These are phyloP conservation scores for Arthrinium puccinioides DNA, from an alignment of 2,329 filamentous ascomycete species.

Conservation along the genomic window DNA sequence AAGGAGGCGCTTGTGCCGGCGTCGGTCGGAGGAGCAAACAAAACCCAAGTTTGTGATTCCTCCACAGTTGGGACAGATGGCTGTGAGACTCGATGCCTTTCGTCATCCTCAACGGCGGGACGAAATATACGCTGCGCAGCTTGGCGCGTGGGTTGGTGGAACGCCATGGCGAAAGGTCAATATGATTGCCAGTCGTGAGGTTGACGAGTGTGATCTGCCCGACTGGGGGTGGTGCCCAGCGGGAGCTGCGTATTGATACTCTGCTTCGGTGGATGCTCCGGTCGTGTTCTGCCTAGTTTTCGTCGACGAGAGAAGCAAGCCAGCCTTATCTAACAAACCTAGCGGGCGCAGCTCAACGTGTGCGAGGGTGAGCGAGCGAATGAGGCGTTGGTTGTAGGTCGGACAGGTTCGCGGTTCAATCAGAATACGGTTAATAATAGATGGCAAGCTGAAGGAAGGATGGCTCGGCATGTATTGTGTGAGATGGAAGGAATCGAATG, in stretches of 20 bases:
- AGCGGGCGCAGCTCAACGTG: too few relatives aligned
- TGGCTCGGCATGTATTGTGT: too few relatives aligned
- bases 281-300: too few relatives aligned
- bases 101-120: slow-evolving; percentile 28
- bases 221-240: slow-evolving; percentile 2
- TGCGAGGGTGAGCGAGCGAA: too few relatives aligned
- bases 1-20: slow-evolving; percentile 55
- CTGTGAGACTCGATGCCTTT: slow-evolving; percentile 25
- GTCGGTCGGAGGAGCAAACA: slow-evolving; percentile 73
- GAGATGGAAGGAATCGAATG: too few relatives aligned
- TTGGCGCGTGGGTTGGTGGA: slow-evolving; percentile 52
- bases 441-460: neutral
- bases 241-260: too few relatives aligned
- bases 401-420: too few relatives aligned
- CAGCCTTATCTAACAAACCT: too few relatives aligned
- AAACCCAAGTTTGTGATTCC: slow-evolving; percentile 88
- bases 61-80: slow-evolving; percentile 36
- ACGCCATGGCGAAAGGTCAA: slow-evolving; percentile 38
- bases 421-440: neutral
- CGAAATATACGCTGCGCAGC: slow-evolving; percentile 40
- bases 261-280: too few relatives aligned
- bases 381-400: too few relatives aligned
- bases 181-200: too few relatives aligned
- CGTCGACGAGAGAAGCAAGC: too few relatives aligned
- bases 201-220: slow-evolving; percentile 1